Evolutionary conservation across 805 yeast genomes (phyloP).

Genomic region (Yamadazyma kitorensis): DNA sequence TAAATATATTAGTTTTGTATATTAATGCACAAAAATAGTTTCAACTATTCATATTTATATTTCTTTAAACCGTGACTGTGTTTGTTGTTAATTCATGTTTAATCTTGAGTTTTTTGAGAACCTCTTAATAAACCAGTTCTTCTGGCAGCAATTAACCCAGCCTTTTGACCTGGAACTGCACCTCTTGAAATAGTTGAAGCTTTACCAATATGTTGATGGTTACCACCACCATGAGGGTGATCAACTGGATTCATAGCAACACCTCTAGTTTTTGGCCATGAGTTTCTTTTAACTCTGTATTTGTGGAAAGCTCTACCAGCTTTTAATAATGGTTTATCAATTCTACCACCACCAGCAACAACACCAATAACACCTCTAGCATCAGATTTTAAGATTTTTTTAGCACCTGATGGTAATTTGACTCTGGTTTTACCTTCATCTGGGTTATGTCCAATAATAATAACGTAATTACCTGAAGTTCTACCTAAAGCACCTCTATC

Average conservation of each 20-base stretch:
- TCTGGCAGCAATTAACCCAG: slow-evolving; percentile 99
- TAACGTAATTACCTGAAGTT: slow-evolving; percentile 99
- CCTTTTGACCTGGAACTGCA: slow-evolving; percentile 99
- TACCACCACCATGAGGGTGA: slow-evolving; percentile 99
- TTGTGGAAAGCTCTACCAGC: slow-evolving; percentile 99
- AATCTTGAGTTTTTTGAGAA: slow-evolving; percentile 79
- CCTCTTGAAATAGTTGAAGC: slow-evolving; percentile 99
- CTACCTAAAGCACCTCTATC: slow-evolving; percentile 99
- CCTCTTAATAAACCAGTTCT: slow-evolving; percentile 99
- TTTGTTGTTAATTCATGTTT: slow-evolving; percentile 12
- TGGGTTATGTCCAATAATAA: slow-evolving; percentile 98
- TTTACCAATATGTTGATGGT: slow-evolving; percentile 99
- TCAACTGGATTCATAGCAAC: slow-evolving; percentile 99
- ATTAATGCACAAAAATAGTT: slow-evolving; percentile 10
- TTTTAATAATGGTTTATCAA: slow-evolving; percentile 98
- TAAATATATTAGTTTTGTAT: too few relatives aligned
- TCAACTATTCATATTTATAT: too few relatives aligned
- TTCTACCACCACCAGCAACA: slow-evolving; percentile 99
- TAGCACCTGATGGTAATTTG: slow-evolving; percentile 98
- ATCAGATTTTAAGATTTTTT: slow-evolving; percentile 90
- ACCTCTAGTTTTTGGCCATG: slow-evolving; percentile 99
- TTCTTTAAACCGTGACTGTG: slow-evolving; percentile 3
- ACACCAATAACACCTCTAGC: slow-evolving; percentile 99
- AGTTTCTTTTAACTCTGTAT: slow-evolving; percentile 99
- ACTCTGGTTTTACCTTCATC: slow-evolving; percentile 99